phyloP scores from a whole-genome alignment of 257 asterid species.

The Solanum virginianum region DNA sequence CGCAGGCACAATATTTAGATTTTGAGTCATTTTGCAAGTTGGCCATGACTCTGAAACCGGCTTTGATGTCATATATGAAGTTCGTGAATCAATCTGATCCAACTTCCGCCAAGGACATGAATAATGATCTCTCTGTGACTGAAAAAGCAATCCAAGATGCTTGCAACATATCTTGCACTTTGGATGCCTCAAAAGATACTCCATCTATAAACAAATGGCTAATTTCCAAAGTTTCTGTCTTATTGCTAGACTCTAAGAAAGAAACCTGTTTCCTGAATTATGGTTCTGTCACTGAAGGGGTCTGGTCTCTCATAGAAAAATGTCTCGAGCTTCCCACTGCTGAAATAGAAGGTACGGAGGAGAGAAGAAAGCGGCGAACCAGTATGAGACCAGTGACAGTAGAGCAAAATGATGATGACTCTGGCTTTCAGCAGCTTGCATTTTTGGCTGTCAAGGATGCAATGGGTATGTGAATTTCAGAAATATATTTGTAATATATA shows the following conservation, averaged over 20 bases:
- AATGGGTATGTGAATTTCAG: constrained; percentile 20
- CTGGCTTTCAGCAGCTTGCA: constrained; percentile 28
- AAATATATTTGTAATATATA: background rate
- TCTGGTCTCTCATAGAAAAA: constrained; percentile 56
- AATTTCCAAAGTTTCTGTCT: constrained; percentile 41
- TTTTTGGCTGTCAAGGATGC: constrained; percentile 33
- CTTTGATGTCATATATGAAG: constrained; percentile 33
- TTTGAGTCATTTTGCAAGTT: constrained; percentile 34
- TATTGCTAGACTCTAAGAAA: constrained; percentile 36
- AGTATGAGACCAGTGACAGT: background rate
- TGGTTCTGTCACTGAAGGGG: constrained; percentile 37
- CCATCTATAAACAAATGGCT: constrained; percentile 30
- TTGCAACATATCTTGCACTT: constrained; percentile 34
- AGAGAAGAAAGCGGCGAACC: constrained; percentile 22
- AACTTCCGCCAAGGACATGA: constrained; percentile 6
- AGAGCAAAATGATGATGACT: constrained; percentile 8
- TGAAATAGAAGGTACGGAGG: background rate
- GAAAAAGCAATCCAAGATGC: constrained; percentile 54
- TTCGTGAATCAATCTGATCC: background rate
- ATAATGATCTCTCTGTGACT: constrained; percentile 31
- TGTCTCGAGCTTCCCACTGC: constrained; percentile 4
- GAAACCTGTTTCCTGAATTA: constrained; percentile 39
- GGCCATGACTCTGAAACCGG: constrained; percentile 28
- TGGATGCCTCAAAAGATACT: constrained; percentile 29
- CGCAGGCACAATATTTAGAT: constrained; percentile 22